phyloP scores from a whole-genome alignment of 805 yeast species.

The Candida boleticola region DNA sequence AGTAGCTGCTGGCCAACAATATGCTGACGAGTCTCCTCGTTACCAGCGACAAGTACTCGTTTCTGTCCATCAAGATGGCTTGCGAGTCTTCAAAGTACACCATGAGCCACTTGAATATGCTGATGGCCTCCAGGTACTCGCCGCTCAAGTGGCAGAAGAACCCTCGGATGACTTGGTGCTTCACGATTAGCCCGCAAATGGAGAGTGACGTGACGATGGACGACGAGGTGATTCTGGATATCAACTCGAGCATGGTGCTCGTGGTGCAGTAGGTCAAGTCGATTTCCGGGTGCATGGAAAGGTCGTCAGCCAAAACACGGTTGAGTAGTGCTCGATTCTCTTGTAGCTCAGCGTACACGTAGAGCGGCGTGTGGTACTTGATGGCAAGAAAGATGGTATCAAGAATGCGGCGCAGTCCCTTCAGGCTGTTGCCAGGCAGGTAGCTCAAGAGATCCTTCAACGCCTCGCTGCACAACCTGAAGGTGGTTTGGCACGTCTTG shows the following conservation, averaged over 20 bases:
- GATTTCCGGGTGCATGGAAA: slow-evolving; percentile 15
- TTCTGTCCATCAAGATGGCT: slow-evolving; percentile 6
- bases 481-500: slow-evolving; percentile 11
- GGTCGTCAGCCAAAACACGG: slow-evolving; percentile 9
- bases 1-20: background rate
- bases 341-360: slow-evolving; percentile 11
- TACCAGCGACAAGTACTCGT: slow-evolving; percentile 12
- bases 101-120: slow-evolving; percentile 17
- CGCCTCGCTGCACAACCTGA: slow-evolving; percentile 6
- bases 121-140: slow-evolving; percentile 15
- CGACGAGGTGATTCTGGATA: background rate
- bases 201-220: background rate
- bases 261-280: slow-evolving; percentile 7
- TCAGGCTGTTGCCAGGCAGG: background rate
- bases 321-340: slow-evolving; percentile 4
- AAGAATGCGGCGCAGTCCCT: slow-evolving; percentile 4
- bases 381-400: slow-evolving; percentile 11
- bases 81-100: slow-evolving; percentile 11
- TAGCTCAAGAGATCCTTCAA: background rate
- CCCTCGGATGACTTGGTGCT: slow-evolving; percentile 17
- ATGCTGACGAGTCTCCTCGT: slow-evolving; percentile 9
- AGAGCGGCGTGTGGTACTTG: slow-evolving; percentile 13
- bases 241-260: background rate
- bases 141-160: slow-evolving; percentile 13
- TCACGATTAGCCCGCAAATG: slow-evolving; percentile 11